A percentile compares a stretch with the other conserved stretches of the same genome.
These are phyloP conservation scores for Tagetes patula DNA, from an alignment of 129 eudicot species.

Conservation along the genomic window DNA sequence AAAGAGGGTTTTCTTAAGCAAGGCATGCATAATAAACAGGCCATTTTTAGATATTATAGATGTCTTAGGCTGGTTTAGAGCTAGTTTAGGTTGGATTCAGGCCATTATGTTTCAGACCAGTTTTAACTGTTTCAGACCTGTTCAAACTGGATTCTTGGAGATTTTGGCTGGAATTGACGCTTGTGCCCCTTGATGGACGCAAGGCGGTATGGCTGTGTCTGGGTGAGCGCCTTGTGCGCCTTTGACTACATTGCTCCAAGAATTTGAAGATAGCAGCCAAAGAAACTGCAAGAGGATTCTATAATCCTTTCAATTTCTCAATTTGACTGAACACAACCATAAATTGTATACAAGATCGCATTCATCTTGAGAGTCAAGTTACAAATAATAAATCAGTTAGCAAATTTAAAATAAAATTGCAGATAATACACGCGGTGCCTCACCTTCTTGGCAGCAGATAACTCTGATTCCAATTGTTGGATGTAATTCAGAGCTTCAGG, in stretches of 20 bases:
- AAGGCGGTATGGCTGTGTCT: too few species aligned
- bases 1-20: too few species aligned
- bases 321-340: background rate
- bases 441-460: conserved; percentile 63
- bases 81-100: too few species aligned
- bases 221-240: too few species aligned
- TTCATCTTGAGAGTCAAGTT: background rate
- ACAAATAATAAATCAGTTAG: background rate
- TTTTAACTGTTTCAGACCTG: too few species aligned
- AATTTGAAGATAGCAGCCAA: background rate
- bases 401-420: background rate
- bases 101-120: too few species aligned
- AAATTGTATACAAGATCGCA: background rate
- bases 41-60: too few species aligned
- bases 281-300: background rate
- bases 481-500: conserved; percentile 63
- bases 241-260: background rate
- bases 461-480: conserved; percentile 67
- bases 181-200: too few species aligned
- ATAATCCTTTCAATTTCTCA: background rate
- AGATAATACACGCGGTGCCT: conserved; percentile 11
- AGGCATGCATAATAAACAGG: too few species aligned
- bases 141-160: too few species aligned
- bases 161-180: too few species aligned
- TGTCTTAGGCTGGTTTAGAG: too few species aligned